Evolutionary conservation across 192 early-diverging fungal genomes (phyloP).

Genomic region (Gryganskiella cystojenkinii): DNA sequence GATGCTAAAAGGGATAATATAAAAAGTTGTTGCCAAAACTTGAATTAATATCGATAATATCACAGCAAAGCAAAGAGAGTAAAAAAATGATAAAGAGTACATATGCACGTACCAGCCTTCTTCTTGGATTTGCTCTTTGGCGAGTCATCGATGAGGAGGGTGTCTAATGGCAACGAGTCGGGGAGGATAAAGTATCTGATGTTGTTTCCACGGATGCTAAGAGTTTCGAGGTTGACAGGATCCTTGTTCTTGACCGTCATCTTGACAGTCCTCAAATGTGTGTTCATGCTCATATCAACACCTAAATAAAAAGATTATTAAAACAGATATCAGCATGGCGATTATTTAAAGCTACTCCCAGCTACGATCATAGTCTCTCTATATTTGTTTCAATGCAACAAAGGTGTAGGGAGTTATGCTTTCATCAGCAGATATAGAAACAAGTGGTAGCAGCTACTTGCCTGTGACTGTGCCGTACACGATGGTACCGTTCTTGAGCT

Average conservation of each 20-base stretch:
- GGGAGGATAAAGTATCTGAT: constrained; percentile 97
- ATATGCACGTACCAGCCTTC: constrained; percentile 63
- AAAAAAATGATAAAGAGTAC: neutral
- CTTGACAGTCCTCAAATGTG: constrained; percentile 97
- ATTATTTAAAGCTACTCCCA: too few relatives aligned
- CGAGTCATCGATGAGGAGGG: constrained; percentile 94
- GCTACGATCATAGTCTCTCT: too few relatives aligned
- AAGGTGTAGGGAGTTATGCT: too few relatives aligned
- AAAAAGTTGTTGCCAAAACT: neutral
- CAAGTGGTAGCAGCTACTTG: too few relatives aligned
- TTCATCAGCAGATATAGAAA: too few relatives aligned
- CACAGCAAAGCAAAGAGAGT: neutral
- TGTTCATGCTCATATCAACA: constrained; percentile 99
- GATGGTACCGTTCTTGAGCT: constrained; percentile 98
- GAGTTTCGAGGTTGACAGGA: constrained; percentile 88
- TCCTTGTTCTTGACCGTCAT: constrained; percentile 97
- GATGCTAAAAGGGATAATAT: constrained; percentile 25
- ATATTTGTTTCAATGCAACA: too few relatives aligned
- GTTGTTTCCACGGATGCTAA: constrained; percentile 95
- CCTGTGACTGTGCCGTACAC: constrained; percentile 95
- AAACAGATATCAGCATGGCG: too few relatives aligned
- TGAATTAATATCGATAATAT: constrained; percentile 3
- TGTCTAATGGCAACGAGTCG: constrained; percentile 94
- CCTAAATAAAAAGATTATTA: constrained; percentile 67
- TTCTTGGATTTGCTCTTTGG: constrained; percentile 95